Evolutionary conservation across 805 yeast genomes (phyloP).

Genomic region (Lipomyces oligophaga): DNA sequence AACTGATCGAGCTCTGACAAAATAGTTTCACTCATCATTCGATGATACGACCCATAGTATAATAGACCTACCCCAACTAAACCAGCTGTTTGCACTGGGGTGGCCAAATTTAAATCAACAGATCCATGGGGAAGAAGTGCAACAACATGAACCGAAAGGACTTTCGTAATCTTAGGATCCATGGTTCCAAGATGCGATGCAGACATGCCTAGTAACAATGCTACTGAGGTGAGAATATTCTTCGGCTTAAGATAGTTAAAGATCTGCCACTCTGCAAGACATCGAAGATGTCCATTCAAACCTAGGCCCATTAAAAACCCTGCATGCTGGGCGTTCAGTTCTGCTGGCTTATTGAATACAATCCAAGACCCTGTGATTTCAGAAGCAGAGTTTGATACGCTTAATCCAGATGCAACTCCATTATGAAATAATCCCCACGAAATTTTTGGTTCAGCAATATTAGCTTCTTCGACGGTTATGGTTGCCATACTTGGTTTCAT

Average conservation of each 20-base stretch:
- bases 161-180: slow-evolving; percentile 85
- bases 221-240: slow-evolving; percentile 77
- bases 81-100: slow-evolving; percentile 87
- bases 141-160: slow-evolving; percentile 85
- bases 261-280: slow-evolving; percentile 92
- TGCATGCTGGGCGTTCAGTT: slow-evolving; percentile 79
- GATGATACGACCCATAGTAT: slow-evolving; percentile 71
- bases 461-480: slow-evolving; percentile 54
- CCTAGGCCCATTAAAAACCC: slow-evolving; percentile 94
- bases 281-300: slow-evolving; percentile 77
- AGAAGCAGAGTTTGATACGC: slow-evolving; percentile 61
- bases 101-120: slow-evolving; percentile 77
- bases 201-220: slow-evolving; percentile 84
- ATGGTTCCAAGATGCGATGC: slow-evolving; percentile 79
- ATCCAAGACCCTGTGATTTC: slow-evolving; percentile 90
- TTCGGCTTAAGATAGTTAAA: slow-evolving; percentile 91
- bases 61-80: slow-evolving; percentile 83
- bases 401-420: slow-evolving; percentile 84
- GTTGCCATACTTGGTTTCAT: slow-evolving; percentile 66
- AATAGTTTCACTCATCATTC: slow-evolving; percentile 79
- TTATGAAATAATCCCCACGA: slow-evolving; percentile 90
- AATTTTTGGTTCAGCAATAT: slow-evolving; percentile 47
- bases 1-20: slow-evolving; percentile 53
- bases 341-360: slow-evolving; percentile 72
- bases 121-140: slow-evolving; percentile 90